Conservation (phyloP, 257 asterid genomes). For the Agastache rugosa region DNA sequence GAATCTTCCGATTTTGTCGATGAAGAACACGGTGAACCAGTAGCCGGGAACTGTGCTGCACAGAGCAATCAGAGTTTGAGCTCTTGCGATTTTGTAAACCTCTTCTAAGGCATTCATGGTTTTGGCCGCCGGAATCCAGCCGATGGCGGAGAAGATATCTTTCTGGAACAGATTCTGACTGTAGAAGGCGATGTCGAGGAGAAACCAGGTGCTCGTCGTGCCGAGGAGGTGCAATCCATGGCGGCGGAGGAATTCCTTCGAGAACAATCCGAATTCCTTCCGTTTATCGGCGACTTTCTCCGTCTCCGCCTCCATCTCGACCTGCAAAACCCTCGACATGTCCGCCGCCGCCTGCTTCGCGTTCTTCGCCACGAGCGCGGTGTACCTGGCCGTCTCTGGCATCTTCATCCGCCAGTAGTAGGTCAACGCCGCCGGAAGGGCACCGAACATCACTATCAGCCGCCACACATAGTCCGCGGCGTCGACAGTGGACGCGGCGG, state of each 20-base stretch:
- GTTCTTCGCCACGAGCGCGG: constrained; percentile 58
- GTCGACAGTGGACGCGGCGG: constrained; percentile 45
- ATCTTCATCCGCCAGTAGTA: constrained; percentile 74
- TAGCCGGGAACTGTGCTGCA: constrained; percentile 68
- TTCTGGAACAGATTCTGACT: constrained; percentile 63
- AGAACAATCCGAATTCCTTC: constrained; percentile 48
- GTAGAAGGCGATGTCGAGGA: constrained; percentile 60
- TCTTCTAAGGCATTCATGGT: constrained; percentile 63
- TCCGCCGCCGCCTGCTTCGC: constrained; percentile 55
- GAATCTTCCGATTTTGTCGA: constrained; percentile 57
- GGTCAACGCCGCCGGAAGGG: constrained; percentile 57
- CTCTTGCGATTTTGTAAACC: constrained; percentile 53
- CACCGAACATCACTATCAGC: constrained; percentile 60
- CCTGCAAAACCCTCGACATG: constrained; percentile 60
- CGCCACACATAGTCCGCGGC: constrained; percentile 74
- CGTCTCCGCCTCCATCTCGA: constrained; percentile 45
- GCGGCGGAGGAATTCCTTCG: constrained; percentile 47
- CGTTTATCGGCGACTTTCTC: constrained; percentile 19
- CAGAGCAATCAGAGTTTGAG: constrained; percentile 62
- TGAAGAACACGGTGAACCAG: constrained; percentile 63
- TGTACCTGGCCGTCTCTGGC: constrained; percentile 74
- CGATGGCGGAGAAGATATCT: constrained; percentile 58
- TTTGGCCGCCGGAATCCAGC: constrained; percentile 60
- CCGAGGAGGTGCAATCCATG: constrained; percentile 63
- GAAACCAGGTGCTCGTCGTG: constrained; percentile 60